Evolutionary conservation across 2,329 filamentous ascomycete species (phyloP), one percentile per base, ranked within the genome.

Genomic region (Xylaria sp.): DNA sequence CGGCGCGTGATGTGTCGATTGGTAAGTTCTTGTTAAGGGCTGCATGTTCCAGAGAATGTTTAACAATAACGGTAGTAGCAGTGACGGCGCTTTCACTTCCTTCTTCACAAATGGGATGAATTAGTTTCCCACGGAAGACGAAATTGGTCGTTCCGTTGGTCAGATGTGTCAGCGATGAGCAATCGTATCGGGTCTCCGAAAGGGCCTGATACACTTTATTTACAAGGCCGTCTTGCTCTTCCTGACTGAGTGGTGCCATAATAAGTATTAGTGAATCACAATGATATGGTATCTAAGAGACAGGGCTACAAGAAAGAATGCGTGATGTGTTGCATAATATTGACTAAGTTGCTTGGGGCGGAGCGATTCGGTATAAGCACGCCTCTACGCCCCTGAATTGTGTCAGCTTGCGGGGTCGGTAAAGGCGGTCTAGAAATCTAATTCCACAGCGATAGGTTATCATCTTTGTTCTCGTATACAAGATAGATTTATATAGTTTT

Each of bases 81-180:
- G 60, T 60, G 9, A 42, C 50, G 6, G 57, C 42, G 16, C 16
- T 44, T 18, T 32, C 47, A 1, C 16, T 53, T 6, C 10, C 35
- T 13, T 71, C 71, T 66, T 66, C 79, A 5, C 75, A 53, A 8
- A 77, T 68, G 12, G 79, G 75, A 21, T 73, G 18, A 13, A 50
- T 16, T 2, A 82, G 76, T 16, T 59, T 71, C n/a, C 81, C 82
- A 10, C 81, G 80, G 64, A 78, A 84, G 32, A 83, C 78, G 63
- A 82, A 82, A 69, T 83, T 83, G 63, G 78, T 77, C 2, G 78
- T 82, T 21, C 81, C 82, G 10, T 78, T 79, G n/a, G 73, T 79
- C n/a, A 83, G 69, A 13, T 73, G 73, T 1, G 66, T 75, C 29
- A 82, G 72, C 0, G 74, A 74, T 0, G 80, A 77, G 71, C 80